Conservation (phyloP, 139 green algal genomes). For the Coelastrella sp. region DNA sequence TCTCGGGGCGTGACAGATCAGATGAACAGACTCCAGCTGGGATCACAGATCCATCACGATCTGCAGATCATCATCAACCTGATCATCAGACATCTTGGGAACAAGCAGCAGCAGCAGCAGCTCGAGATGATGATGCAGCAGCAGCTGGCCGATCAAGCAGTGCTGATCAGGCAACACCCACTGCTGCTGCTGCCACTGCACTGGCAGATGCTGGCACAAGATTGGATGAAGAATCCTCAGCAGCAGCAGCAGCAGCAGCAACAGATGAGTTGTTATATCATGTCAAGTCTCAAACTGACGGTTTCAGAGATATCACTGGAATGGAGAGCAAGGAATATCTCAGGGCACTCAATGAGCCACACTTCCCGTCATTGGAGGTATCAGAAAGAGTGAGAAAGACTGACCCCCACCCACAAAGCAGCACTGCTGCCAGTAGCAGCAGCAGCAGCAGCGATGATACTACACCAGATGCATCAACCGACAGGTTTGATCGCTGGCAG, state of each 20-base stretch:
- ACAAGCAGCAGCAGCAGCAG: background rate
- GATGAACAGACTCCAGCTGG: constrained; percentile 7
- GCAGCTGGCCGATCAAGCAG: background rate
- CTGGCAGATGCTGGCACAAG: background rate
- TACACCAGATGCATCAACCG: no score
- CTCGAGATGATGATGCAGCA: background rate
- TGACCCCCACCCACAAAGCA: background rate
- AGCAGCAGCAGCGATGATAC: background rate
- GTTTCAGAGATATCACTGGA: constrained; percentile 6
- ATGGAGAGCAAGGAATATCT: constrained; percentile 28
- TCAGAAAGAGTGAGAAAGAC: constrained; percentile 12
- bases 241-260: background rate
- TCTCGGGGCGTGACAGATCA: constrained; percentile 7
- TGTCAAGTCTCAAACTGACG: background rate
- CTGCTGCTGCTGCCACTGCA: constrained; percentile 17
- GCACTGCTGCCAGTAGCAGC: constrained; percentile 1
- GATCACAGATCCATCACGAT: background rate
- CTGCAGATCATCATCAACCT: background rate
- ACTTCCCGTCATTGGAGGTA: constrained; percentile 18
- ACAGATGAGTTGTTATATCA: constrained; percentile 18
- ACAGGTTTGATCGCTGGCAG: background rate
- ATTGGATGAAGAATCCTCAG: background rate
- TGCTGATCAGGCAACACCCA: background rate
- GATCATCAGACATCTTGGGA: background rate
- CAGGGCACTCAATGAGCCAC: constrained; percentile 24